Base-by-base conservation (phyloP, 352 stramenopile species). In the Pythium aquatile region DNA sequence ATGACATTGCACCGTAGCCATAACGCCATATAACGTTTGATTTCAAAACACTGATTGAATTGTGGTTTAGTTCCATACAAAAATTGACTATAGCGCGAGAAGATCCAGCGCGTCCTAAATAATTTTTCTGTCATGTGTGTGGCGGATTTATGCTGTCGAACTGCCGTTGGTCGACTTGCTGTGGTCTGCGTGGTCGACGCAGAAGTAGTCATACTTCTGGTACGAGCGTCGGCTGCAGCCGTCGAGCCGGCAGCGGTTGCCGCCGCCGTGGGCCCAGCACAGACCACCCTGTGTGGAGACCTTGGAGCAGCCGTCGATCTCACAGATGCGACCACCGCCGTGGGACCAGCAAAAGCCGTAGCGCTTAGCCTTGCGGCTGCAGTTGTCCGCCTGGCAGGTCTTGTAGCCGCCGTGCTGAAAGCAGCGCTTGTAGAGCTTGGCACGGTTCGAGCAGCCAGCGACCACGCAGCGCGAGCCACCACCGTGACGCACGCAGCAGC, bases 341-440 rank as follows among this genome's bases (percentile, higher is more conserved):
- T 93, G 85, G 24, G 85, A 89, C 77, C 83, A 91, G 73, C 85
- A 93, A 68, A 88, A 81, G 55, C 85, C 85, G 66, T 90, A 90
- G n/a, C 82, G 83, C 68, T 91, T 91, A 66, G 85, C 82, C 54
- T 90, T 89, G 65, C 77, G 78, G 58, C 64, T 76, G 74, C 85
- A 93, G 46, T 79, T 75, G 2, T 85, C 73, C 10, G 79, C 72
- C 29, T 79, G 68, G 70, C 85, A 93, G 42, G 77, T 87, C 42
- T 88, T 89, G 39, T 77, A 88, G 42, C 81, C 81, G 32, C 79
- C 81, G 72, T 91, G 82, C 67, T 91, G 82, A 67, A 91, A 91
- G 77, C 82, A 91, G 61, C 77, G 76, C 68, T 88, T 89, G 65
- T 83, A 79, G 37, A 88, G 75, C 68, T 89, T 89, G 53, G 82